Evolutionary conservation across 108 stramenopile species (phyloP), one percentile per base, ranked within the genome.

Genomic region (Cyclotella atomus): DNA sequence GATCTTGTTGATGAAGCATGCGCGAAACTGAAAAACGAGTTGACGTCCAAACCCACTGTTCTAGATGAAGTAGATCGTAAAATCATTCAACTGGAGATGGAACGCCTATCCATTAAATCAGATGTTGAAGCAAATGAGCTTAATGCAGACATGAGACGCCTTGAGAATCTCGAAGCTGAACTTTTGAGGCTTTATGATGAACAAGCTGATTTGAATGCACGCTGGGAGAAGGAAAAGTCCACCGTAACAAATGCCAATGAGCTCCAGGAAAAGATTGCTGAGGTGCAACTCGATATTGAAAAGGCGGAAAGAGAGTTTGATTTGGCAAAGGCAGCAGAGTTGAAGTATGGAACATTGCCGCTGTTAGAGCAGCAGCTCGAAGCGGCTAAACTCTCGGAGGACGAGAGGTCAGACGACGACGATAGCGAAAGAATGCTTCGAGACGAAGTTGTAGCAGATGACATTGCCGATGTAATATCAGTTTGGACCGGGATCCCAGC

Each of bases 1-100:
- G 98, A 99, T 72, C 85, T 99, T 21, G 96, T 99, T 28, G 99
- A 99, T 70, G 99, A 99, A 77, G 98, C 99, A 25, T 94, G 91
- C 77, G 95, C 95, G 41, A 96, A 94, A 61, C 72, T 94, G 28
- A 94, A 94, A 78, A 94, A 94, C 60, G 93, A 93, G 68, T 79
- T 96, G 14, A 90, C 92, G 2, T 91, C 90, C 34, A 93, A 92
- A 59, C 95, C 94, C 33, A 82, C 78, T 12, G 49, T 88, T 21
- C 68, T 95, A 14, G 97, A 98, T 74, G 96, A 97, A 75, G 90
- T 98, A 47, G 97, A 98, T 67, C 79, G 97, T n/a, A 79, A 89
- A 64, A 88, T 98, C 52, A 96, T 98, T 43, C 97, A 96, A 62
- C 82, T 97, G 28, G 94, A 98, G 75, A 98, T 98, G 97, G 97